Percentiles rank a stretch among this genome's conserved stretches.
Evolutionary conservation across 441 rosid genomes (phyloP).

Genomic region (Omphalea diandra): DNA sequence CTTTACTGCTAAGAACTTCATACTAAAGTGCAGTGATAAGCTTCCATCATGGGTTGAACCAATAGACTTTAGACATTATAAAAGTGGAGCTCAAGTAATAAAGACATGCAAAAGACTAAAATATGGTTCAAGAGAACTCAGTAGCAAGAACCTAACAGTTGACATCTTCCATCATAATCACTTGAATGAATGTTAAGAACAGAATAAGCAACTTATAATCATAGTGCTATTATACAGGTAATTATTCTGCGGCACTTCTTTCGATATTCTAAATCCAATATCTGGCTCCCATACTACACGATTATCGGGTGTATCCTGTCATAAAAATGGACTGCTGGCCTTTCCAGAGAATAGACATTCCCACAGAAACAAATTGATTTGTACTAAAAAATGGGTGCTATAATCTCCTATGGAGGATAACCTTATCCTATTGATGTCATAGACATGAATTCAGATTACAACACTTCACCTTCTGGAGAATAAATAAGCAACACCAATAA

Average conservation of each 20-base stretch:
- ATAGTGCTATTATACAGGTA: neutral
- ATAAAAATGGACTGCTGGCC: neutral
- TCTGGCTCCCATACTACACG: constrained; percentile 6
- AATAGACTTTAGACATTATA: neutral
- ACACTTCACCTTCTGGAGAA: neutral
- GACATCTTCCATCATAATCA: constrained; percentile 5
- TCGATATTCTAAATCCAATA: neutral
- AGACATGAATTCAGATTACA: neutral
- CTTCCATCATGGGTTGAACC: constrained; percentile 2
- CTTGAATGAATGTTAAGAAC: constrained; percentile 3
- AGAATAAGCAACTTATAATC: neutral
- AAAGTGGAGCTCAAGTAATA: constrained; percentile 11
- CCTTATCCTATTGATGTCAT: neutral
- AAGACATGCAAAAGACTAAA: neutral
- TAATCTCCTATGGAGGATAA: too few species aligned
- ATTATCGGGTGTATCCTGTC: neutral
- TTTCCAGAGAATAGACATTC: neutral
- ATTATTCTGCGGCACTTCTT: neutral
- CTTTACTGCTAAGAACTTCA: constrained; percentile 10
- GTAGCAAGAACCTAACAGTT: constrained; percentile 3
- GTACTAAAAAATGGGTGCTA: too few species aligned
- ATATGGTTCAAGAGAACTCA: constrained; percentile 14
- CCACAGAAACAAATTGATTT: neutral
- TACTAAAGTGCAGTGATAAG: constrained; percentile 11
- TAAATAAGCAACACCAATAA: constrained; percentile 1